Percentiles rank a stretch among this genome's conserved stretches.
These are phyloP conservation scores for Erysimum pusillum DNA, from an alignment of 441 rosid genomes.

Conservation along the genomic window DNA sequence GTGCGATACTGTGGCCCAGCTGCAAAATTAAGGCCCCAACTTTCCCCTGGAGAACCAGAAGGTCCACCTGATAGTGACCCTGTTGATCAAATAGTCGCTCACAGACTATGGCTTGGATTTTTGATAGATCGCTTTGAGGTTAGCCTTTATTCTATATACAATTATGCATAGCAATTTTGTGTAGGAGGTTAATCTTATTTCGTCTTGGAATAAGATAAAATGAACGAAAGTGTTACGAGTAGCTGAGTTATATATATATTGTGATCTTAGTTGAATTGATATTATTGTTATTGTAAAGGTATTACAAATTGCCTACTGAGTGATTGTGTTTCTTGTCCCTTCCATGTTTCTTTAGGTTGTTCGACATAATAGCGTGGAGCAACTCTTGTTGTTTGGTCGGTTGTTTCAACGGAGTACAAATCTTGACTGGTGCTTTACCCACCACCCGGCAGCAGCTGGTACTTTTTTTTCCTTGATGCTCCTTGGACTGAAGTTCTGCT, in stretches of 20 bases:
- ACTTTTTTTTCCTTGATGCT: constrained; percentile 97
- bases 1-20: constrained; percentile 87
- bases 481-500: constrained; percentile 95
- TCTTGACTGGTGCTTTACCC: constrained; percentile 92
- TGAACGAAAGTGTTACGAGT: background rate
- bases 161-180: no score
- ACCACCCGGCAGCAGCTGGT: constrained; percentile 97
- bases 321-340: no score
- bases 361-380: constrained; percentile 92
- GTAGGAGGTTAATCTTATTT: constrained; percentile 10
- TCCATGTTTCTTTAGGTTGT: constrained; percentile 69
- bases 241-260: no score
- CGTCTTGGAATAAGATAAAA: no score
- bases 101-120: constrained; percentile 96
- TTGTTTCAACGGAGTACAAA: constrained; percentile 90
- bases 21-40: constrained; percentile 96
- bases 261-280: constrained; percentile 14
- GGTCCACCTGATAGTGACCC: constrained; percentile 70
- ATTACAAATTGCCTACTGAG: no score
- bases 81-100: constrained; percentile 96
- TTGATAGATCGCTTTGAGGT: constrained; percentile 99
- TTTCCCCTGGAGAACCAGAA: constrained; percentile 96
- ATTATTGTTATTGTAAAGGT: no score
- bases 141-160: constrained; percentile 42
- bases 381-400: constrained; percentile 93